Evolutionary conservation across 2,329 filamentous ascomycete genomes (phyloP).

Genomic region (Xylaria sp.): DNA sequence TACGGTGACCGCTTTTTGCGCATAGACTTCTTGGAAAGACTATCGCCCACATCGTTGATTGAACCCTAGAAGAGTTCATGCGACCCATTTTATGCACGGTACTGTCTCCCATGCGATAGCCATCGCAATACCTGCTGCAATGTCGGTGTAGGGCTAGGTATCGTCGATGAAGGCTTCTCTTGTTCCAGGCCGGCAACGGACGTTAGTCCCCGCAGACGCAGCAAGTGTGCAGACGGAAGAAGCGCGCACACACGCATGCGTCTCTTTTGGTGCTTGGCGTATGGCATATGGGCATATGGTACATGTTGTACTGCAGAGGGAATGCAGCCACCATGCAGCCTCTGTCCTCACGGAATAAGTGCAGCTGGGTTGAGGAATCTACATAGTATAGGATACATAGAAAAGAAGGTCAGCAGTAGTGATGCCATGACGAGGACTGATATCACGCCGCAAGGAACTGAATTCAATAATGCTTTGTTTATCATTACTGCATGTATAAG

Average conservation of each 20-base stretch:
- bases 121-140: slow-evolving; percentile 24
- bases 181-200: slow-evolving; percentile 34
- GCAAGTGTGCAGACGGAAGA: background rate
- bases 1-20: slow-evolving; percentile 37
- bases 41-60: slow-evolving; percentile 13
- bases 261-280: slow-evolving; percentile 24
- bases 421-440: slow-evolving; percentile 11
- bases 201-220: slow-evolving; percentile 28
- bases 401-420: slow-evolving; percentile 6
- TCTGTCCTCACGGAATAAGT: slow-evolving; percentile 2
- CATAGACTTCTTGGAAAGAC: slow-evolving; percentile 14
- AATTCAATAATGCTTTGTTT: background rate
- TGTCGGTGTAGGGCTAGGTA: slow-evolving; percentile 37
- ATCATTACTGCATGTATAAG: background rate
- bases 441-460: background rate
- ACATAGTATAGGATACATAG: slow-evolving; percentile 2
- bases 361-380: slow-evolving; percentile 9
- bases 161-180: slow-evolving; percentile 21
- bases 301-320: slow-evolving; percentile 22
- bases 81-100: slow-evolving; percentile 35
- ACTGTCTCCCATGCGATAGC: slow-evolving; percentile 28
- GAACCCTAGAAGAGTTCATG: slow-evolving; percentile 29
- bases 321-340: slow-evolving; percentile 31
- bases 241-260: background rate
- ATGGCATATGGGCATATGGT: slow-evolving; percentile 22